phyloP scores from a whole-genome alignment of 495 filamentous ascomycete species.

The Aspergillus cristatus region DNA sequence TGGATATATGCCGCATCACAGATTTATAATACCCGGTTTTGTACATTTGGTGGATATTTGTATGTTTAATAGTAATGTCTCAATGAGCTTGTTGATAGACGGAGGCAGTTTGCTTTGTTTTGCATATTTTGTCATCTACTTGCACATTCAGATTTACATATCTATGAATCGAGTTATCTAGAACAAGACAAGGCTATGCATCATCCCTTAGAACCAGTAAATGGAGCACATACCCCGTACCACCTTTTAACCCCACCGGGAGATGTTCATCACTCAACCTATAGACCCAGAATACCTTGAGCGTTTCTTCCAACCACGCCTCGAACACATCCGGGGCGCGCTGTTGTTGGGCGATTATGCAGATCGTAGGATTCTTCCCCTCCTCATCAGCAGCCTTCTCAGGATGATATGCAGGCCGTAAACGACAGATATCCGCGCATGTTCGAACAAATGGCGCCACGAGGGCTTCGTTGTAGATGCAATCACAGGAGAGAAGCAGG shows the following conservation, averaged over 20 bases:
- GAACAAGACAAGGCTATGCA: too few relatives aligned
- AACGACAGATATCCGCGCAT: conserved; percentile 65
- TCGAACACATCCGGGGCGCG: conserved; percentile 79
- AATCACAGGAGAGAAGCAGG: conserved; percentile 72
- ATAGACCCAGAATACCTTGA: conserved; percentile 61
- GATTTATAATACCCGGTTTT: conserved; percentile 22
- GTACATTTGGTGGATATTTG: conserved; percentile 12
- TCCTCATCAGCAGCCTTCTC: conserved; percentile 2
- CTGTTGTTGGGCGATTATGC: conserved; percentile 78
- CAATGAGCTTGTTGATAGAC: conserved; percentile 1
- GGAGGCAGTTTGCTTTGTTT: not conserved
- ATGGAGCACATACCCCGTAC: conserved; percentile 39
- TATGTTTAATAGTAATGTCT: conserved; percentile 17
- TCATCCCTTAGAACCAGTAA: conserved; percentile 22
- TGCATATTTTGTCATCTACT: conserved; percentile 7
- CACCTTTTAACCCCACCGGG: conserved; percentile 43
- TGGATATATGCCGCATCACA: too few relatives aligned
- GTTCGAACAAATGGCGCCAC: conserved; percentile 75
- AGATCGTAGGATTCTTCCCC: conserved; percentile 42
- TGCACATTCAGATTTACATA: too few relatives aligned
- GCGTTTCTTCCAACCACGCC: conserved; percentile 62
- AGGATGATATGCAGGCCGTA: conserved; percentile 30
- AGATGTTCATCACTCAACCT: conserved; percentile 58
- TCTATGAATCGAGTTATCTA: too few relatives aligned
- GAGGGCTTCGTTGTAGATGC: conserved; percentile 81